Conservation (phyloP, 2,329 filamentous ascomycete genomes). For the Aspergillus oerlinghausenensis region DNA sequence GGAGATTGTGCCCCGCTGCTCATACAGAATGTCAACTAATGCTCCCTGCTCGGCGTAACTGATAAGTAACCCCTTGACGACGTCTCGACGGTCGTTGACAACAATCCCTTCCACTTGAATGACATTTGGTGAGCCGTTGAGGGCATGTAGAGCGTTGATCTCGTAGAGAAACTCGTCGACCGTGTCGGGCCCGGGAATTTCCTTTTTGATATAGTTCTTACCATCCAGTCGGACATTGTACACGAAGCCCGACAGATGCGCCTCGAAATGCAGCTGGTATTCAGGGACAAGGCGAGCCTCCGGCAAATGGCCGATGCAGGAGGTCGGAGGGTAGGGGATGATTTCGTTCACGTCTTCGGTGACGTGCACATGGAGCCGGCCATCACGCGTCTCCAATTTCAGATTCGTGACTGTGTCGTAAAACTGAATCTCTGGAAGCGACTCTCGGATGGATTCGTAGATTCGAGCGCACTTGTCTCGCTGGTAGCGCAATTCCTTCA, state of each 20-base stretch:
- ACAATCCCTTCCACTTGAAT: constrained; percentile 85
- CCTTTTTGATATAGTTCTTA: constrained; percentile 83
- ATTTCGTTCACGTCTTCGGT: constrained; percentile 97
- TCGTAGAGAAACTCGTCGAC: constrained; percentile 97
- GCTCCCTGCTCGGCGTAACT: constrained; percentile 82
- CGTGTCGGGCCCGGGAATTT: constrained; percentile 91
- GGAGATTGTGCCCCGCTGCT: constrained; percentile 58
- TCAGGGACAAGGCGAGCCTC: constrained; percentile 56
- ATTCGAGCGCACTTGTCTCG: constrained; percentile 89
- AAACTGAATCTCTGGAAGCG: constrained; percentile 88
- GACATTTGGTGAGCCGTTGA: constrained; percentile 69
- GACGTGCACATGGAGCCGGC: constrained; percentile 88
- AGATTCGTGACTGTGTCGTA: constrained; percentile 95
- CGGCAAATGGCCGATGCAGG: constrained; percentile 67
- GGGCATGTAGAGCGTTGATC: constrained; percentile 82
- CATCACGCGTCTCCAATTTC: constrained; percentile 83
- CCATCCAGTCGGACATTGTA: constrained; percentile 78
- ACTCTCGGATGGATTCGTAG: constrained; percentile 90
- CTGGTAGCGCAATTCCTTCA: constrained; percentile 73
- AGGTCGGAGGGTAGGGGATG: constrained; percentile 73
- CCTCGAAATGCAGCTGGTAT: constrained; percentile 74
- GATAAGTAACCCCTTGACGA: constrained; percentile 85
- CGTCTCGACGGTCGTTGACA: constrained; percentile 67
- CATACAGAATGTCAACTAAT: constrained; percentile 86
- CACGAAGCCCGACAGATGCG: constrained; percentile 93